Evolutionary conservation across 805 yeast genomes (phyloP), one percentile per base, ranked within the genome.

Genomic region (Wickerhamomyces kurtzmanii): DNA sequence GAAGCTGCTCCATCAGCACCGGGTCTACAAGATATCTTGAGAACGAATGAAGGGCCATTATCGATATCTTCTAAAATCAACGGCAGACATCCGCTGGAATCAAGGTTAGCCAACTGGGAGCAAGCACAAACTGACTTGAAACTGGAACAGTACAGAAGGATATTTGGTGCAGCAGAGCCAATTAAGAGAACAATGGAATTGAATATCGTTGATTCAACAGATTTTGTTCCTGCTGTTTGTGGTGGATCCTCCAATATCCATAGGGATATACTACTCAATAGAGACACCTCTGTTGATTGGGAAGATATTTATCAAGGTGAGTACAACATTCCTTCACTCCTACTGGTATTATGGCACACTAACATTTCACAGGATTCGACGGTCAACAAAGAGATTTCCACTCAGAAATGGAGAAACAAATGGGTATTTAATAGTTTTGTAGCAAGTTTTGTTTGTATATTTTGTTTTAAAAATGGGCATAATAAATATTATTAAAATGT

Each of bases 81-180:
- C 47, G 71, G 73, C 43, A 73, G 80, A 52, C 98, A 91, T 53
- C 97, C 97, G 9, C 61, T 91, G 35, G 94, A 91, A 47, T 42
- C 68, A 5, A 71, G 95, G 41, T 54, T 91, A 21, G 54, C 59
- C 31, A 68, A 74, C 44, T 91, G 96, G 96, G 93, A 86, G 15
- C 59, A 63, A 24, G 78, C 79, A 9, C 86, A 85, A 46, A 68
- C 68, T 19, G 73, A 73, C 17, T 60, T 77, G 39, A 75, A 74
- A 44, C 45, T 87, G 60, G 91, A 86, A 49, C 73, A 73, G 34
- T 77, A 82, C 54, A 71, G 94, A 49, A 71, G 93, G 40, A 57
- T 82, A 12, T 86, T 81, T 52, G 98, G 98, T 11, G 74, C 89
- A 26, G 96, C 91, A 8, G 97, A 83, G 46, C 96, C 98, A 7